These are phyloP conservation scores for Cupressus sempervirens DNA, from an alignment of 75 land plant species.

Conservation along the genomic window DNA sequence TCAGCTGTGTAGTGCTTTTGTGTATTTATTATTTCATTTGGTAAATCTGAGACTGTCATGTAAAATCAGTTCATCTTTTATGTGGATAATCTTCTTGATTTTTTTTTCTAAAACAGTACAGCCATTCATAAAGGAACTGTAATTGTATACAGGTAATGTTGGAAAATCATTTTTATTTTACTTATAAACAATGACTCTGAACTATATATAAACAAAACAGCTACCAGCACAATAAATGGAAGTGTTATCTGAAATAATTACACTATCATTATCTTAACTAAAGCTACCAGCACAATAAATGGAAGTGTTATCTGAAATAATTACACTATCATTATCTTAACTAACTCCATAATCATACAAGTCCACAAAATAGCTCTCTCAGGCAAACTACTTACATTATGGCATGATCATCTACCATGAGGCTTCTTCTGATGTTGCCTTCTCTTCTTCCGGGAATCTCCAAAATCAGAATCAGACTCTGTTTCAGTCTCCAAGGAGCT, in stretches of 20 bases:
- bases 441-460: conserved; percentile 24
- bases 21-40: too few relatives aligned
- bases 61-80: too few relatives aligned
- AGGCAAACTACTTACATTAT: not conserved
- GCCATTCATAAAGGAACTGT: not conserved
- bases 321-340: not conserved
- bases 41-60: too few relatives aligned
- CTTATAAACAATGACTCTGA: not conserved
- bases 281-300: not conserved
- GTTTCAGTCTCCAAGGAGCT: conserved; percentile 44
- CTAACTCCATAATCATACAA: not conserved
- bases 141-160: not conserved
- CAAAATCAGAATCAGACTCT: conserved; percentile 43
- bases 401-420: conserved; percentile 27
- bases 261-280: too few relatives aligned
- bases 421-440: conserved; percentile 33
- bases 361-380: not conserved
- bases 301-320: not conserved
- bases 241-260: not conserved
- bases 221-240: not conserved
- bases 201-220: not conserved
- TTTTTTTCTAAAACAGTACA: not conserved
- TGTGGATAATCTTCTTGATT: too few relatives aligned
- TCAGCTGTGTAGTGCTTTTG: too few relatives aligned
- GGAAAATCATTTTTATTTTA: not conserved